Evolutionary conservation across 495 filamentous ascomycete species (phyloP), one percentile per base, ranked within the genome.

Genomic region (Penicillium ochrochloron): DNA sequence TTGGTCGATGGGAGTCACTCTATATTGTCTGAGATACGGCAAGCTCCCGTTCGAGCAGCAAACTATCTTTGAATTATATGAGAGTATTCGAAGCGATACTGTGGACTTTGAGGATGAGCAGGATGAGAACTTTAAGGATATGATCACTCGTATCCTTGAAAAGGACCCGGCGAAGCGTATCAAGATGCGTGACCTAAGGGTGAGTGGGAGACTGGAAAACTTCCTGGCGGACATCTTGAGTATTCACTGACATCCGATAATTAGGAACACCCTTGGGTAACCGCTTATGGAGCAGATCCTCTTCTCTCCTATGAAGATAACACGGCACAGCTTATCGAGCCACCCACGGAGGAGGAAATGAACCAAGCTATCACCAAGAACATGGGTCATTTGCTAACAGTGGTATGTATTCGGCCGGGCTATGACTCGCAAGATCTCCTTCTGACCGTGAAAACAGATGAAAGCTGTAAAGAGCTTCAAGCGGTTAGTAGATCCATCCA

Each of bases 1-100:
- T 33, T 99, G 95, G 95, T 97, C 96, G 0, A 99, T 99, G 96
- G 95, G 95, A 9, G 90, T 97, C 3, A 94, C 94, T 1, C 78
- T 99, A 14, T 98, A 96, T 72, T 99, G 95, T 73, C 83, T 99
- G 23, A 85, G 91, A 46, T 99, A 95, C 74, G 95, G 95, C 15
- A 81, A 77, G 46, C 85, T 99, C 50, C 95, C 95, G 0, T 99
- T 97, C 68, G 90, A 91, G 65, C 83, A 89, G 58, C 76, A 83
- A 11, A 88, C 86, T 34, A 86, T 97, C 39, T 80, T 98, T 44
- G 93, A 96, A 29, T 84, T 98, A 57, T 98, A 94, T 67, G 88
- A 97, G 64, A 87, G 92, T 8, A 98, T 99, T 73, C 88, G 89
- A 63, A 85, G 80, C 19, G 88, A 96, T 53, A 67, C 78, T 7